Base-by-base conservation (phyloP, 2,329 filamentous ascomycete genomes). In the Arachnomyces sp. region DNA sequence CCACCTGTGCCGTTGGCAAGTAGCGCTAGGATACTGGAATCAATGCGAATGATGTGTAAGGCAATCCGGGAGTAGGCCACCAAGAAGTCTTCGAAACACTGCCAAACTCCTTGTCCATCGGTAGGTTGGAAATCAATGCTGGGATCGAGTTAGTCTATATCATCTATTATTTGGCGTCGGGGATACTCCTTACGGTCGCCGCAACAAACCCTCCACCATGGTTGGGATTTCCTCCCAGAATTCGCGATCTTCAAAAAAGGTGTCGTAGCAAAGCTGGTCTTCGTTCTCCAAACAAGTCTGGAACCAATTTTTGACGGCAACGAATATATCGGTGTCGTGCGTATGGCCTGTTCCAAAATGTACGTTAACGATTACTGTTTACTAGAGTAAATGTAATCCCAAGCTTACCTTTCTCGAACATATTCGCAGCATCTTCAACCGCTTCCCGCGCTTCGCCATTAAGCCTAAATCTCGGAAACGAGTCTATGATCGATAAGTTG, bases 191-290 rank as follows among this genome's bases (percentile, higher is more conserved):
- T 57, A 66, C 61, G 47, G 42, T 53, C 68, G 57, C 40, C 61
- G 59, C 36, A 70, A 46, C 18, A 71, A 44, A 32, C 44, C 46
- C 42, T 69, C 64, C 15, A 67, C 42, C 13, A 71, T 31, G 2
- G 43, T 45, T 8, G 68, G 67, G 7, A 71, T 36, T 11, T 62
- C 56, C 25, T 65, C 59, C 67, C 68, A 71, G 43, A 72, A 67
- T 4, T 66, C 63, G 16, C 53, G 53, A 28, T 70, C 60, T 8
- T 67, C 59, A 7, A 54, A 41, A 29, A 63, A 54, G 4, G 61
- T 49, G 32, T 63, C 58, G 14, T 55, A 48, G 0, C 59, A 55
- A 3, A 68, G 44, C 14, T 51, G 54, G 29, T 63, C 51, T 15
- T 66, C 45, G 20, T 57, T 49, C 14, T 51, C 44, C 7, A 52